Evolutionary conservation across 352 stramenopile genomes (phyloP).

Genomic region (Globisporangium polare): DNA sequence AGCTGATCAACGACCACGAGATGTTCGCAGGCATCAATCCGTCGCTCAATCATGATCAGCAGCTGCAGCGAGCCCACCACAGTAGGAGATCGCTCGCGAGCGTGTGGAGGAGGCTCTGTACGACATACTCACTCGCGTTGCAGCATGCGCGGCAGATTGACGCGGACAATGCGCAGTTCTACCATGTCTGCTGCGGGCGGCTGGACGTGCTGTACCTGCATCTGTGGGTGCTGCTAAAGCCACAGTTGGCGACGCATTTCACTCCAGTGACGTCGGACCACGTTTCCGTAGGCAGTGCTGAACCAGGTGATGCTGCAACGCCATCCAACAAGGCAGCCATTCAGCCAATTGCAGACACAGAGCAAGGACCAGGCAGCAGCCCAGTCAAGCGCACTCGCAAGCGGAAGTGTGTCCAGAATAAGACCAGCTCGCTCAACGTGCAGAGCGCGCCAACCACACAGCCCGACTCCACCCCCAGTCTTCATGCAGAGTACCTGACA

Average conservation of each 20-base stretch:
- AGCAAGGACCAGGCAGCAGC: not conserved
- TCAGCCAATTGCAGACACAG: not conserved
- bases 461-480: not conserved
- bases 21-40: constrained; percentile 2
- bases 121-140: not conserved
- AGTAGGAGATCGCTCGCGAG: not conserved
- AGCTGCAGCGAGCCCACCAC: not conserved
- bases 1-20: constrained; percentile 12
- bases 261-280: not conserved
- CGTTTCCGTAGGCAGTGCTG: no score
- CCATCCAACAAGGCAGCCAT: not conserved
- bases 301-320: not conserved
- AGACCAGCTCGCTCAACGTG: not conserved
- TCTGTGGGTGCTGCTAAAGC: constrained; percentile 11
- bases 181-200: constrained; percentile 1
- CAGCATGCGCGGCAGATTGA: not conserved
- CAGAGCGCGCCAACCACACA: not conserved
- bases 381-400: not conserved
- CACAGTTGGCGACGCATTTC: constrained; percentile 4
- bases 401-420: not conserved
- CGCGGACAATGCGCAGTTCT: constrained; percentile 3
- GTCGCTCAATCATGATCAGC: not conserved
- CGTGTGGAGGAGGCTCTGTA: not conserved
- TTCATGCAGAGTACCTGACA: not conserved
- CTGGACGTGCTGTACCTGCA: constrained; percentile 15